Evolutionary conservation across 179 eudicot genomes (phyloP).

Genomic region (Spergularia azorica): DNA sequence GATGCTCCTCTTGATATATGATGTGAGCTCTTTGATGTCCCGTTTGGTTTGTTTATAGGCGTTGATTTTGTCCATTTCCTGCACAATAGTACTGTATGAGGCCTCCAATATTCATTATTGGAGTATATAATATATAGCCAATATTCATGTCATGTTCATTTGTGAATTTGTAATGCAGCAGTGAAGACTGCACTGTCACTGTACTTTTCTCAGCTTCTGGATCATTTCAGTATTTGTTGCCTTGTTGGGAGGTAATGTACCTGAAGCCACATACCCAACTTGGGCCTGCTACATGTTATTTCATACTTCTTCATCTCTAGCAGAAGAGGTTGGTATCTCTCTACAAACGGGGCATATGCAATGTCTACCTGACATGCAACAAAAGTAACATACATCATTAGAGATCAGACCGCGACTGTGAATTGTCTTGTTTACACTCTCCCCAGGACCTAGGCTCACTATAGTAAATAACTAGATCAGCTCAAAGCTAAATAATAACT

Average conservation of each 20-base stretch:
- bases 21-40: slow-evolving; percentile 15
- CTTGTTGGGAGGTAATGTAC: too few species aligned
- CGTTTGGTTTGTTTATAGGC: slow-evolving; percentile 21
- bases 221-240: too few species aligned
- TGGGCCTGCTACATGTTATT: slow-evolving; percentile 21
- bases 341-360: slow-evolving; percentile 25
- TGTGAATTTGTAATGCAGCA: too few species aligned
- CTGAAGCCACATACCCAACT: slow-evolving; percentile 23
- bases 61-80: slow-evolving; percentile 26
- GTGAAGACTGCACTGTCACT: too few species aligned
- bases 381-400: neutral
- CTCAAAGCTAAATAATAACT: too few species aligned
- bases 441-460: too few species aligned
- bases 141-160: too few species aligned
- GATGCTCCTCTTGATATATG: neutral
- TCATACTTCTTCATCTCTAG: slow-evolving; percentile 24
- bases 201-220: too few species aligned
- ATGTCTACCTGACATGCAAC: slow-evolving; percentile 20
- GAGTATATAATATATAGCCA: too few species aligned
- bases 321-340: slow-evolving; percentile 21
- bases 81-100: neutral
- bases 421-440: too few species aligned
- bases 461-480: too few species aligned
- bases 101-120: too few species aligned
- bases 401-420: neutral